A percentile compares a stretch with the other conserved stretches of the same genome.
Conservation (phyloP, 2,329 filamentous ascomycete species). For the Penicillium frequentans region DNA sequence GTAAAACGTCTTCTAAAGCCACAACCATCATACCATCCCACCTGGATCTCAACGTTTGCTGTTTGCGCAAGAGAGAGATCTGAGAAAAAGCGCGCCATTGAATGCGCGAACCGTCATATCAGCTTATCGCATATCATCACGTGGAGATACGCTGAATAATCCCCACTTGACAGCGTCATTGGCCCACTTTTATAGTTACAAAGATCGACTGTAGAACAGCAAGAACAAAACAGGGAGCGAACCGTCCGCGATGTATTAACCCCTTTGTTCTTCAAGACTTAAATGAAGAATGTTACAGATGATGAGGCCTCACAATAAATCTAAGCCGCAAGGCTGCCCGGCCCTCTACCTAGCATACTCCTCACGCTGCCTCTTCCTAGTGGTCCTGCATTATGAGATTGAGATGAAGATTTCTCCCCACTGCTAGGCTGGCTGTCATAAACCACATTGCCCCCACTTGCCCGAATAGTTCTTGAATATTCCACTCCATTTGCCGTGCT, state of each 20-base stretch:
- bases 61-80: not conserved
- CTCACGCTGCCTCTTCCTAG: constrained; percentile 12
- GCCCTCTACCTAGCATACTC: constrained; percentile 17
- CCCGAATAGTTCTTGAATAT: constrained; percentile 25
- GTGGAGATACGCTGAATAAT: not conserved
- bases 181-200: not conserved
- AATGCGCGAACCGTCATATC: not conserved
- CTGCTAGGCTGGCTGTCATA: constrained; percentile 8
- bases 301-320: not conserved
- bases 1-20: constrained; percentile 4
- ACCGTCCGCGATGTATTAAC: no score
- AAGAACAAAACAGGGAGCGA: no score
- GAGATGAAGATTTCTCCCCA: not conserved
- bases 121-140: constrained; percentile 1
- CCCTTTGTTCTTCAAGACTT: no score
- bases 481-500: constrained; percentile 20
- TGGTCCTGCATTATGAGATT: not conserved
- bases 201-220: not conserved
- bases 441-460: constrained; percentile 29
- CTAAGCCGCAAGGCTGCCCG: not conserved
- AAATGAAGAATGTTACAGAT: no score
- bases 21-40: constrained; percentile 13
- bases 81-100: not conserved
- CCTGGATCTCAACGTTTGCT: not conserved
- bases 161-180: not conserved